Conservation (phyloP, 148 eudicot species). For the Rhododendron williamsianum region DNA sequence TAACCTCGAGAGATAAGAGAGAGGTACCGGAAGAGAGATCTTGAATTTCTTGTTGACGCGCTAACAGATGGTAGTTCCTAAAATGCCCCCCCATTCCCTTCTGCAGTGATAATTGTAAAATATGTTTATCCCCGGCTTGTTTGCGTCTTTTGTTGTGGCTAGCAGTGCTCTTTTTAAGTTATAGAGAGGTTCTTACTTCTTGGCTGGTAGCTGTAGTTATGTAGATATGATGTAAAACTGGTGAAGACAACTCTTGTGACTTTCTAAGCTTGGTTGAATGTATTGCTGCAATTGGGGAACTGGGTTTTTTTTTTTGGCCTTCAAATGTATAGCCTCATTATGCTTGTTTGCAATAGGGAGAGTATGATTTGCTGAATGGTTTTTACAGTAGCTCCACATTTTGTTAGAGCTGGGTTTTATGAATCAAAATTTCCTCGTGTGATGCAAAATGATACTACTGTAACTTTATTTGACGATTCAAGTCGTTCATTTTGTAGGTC, state of each 20-base stretch:
- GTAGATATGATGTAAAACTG: slow-evolving; percentile 16
- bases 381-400: not conserved
- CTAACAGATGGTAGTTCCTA: slow-evolving; percentile 25
- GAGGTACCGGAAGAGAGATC: not conserved
- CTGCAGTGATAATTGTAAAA: slow-evolving; percentile 18
- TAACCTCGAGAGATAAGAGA: slow-evolving; percentile 15
- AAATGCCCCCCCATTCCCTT: slow-evolving; percentile 1
- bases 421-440: not conserved
- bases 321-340: not conserved
- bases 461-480: not conserved
- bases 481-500: not conserved
- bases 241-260: slow-evolving; percentile 17
- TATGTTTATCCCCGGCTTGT: slow-evolving; percentile 17
- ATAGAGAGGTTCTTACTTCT: slow-evolving; percentile 14
- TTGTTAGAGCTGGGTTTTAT: not conserved
- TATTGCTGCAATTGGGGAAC: not conserved
- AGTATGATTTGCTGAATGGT: not conserved
- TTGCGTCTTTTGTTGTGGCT: slow-evolving; percentile 1
- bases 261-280: slow-evolving; percentile 7
- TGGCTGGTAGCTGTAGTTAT: slow-evolving; percentile 22
- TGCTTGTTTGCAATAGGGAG: not conserved
- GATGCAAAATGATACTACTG: not conserved
- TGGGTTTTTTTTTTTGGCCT: not conserved
- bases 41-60: slow-evolving; percentile 16
- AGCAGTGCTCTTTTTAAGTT: not conserved